Base-by-base conservation (phyloP, 176 grass and related monocot species). In the Paspalum notatum region DNA sequence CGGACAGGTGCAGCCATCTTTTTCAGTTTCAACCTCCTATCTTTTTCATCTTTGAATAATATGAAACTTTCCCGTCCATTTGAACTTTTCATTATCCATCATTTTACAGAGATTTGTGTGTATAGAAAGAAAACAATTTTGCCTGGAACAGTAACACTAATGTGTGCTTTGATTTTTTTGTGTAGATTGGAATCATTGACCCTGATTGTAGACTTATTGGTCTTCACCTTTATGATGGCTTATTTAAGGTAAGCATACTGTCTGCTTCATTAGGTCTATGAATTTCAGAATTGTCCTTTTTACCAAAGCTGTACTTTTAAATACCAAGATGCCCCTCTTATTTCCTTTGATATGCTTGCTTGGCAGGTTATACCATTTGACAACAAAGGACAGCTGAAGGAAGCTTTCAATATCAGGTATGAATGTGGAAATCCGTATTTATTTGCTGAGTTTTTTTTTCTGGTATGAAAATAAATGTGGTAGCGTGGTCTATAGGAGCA, bases 341-440 rank as follows among this genome's bases (percentile, higher is more conserved):
- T 64, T 79, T 74, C 39, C 1, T 66, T 47, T 86, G 62, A 7
- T 62, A 71, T 45, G 43, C 25, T 62, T 88, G 55, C 3, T 67
- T 72, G 57, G 42, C 82, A 99, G 97, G 97, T 99, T 86, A 99
- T 99, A 84, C 97, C 97, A 38, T 99, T 99, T 74, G 97, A 99
- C 65, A 99, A 96, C 80, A 99, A 93, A 83, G 97, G 97, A 64
- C 97, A 99, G 80, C 85, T 99, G 72, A 99, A 99, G 80, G 97
- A 99, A 88, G 93, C 97, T 83, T 99, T 99, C 86, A 99, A 99
- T 85, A 99, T 99, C 72, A 99, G 97, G 97, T 99, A 93, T 27
- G 64, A 66, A 5, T 60, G 76, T 74, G 51, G 12, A 9, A 61
- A 55, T 43, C 40, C 52, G 17, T 57, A 59, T 85, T 45, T 0